Evolutionary conservation across 306 rosid species (phyloP).

Genomic region (Cicer bijugum): DNA sequence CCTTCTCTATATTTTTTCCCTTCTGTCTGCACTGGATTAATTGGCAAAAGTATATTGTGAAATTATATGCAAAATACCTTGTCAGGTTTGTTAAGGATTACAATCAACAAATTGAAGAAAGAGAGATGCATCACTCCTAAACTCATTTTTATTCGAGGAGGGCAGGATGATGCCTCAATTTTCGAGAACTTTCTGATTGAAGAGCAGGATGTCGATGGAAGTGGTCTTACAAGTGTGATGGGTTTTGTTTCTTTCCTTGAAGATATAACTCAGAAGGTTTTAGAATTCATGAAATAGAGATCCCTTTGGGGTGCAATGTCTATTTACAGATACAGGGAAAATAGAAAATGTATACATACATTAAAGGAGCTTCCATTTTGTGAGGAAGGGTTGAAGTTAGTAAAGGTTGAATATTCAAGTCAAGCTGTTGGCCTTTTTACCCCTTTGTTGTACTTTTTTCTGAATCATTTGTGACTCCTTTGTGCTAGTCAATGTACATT

Average conservation of each 20-base stretch:
- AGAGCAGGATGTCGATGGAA: constrained; percentile 94
- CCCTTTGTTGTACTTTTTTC: constrained; percentile 40
- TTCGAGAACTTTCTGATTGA: constrained; percentile 92
- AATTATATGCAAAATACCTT: constrained; percentile 36
- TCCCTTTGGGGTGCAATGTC: constrained; percentile 39
- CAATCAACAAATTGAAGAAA: constrained; percentile 79
- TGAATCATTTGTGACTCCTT: constrained; percentile 30
- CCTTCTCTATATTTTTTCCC: not conserved
- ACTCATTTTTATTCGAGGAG: constrained; percentile 82
- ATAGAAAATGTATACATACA: constrained; percentile 36
- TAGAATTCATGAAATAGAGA: constrained; percentile 74
- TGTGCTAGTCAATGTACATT: constrained; percentile 50
- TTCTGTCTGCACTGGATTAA: constrained; percentile 28
- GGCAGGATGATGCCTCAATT: constrained; percentile 84
- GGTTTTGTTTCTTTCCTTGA: constrained; percentile 86
- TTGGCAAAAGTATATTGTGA: constrained; percentile 23
- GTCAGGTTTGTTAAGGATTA: constrained; percentile 79
- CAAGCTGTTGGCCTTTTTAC: constrained; percentile 32
- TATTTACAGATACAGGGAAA: constrained; percentile 39
- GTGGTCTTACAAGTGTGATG: constrained; percentile 79
- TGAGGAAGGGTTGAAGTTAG: constrained; percentile 32
- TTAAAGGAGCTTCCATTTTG: constrained; percentile 46
- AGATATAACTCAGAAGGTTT: constrained; percentile 68
- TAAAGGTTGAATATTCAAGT: constrained; percentile 31
- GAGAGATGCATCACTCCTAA: constrained; percentile 95